These are phyloP conservation scores for Papiliotrema terrestris DNA, from an alignment of 1,284 basidiomycete genomes.

Conservation along the genomic window DNA sequence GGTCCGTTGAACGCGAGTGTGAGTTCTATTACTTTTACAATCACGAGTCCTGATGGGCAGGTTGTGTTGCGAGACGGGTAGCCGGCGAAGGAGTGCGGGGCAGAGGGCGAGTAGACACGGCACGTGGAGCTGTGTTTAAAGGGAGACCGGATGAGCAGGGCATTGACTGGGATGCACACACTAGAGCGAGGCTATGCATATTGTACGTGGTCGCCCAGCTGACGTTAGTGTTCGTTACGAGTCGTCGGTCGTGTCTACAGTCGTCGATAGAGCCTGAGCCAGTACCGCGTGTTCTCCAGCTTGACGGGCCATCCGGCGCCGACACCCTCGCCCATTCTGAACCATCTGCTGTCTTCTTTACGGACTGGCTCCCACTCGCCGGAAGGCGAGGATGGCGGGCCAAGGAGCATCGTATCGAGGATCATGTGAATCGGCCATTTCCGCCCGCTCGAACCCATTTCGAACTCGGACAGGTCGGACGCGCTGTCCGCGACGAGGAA, in stretches of 20 bases:
- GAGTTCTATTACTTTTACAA: too few species aligned
- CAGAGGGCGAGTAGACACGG: neutral
- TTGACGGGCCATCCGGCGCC: constrained; percentile 45
- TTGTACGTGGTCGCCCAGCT: too few species aligned
- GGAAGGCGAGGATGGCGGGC: neutral
- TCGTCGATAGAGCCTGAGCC: constrained; percentile 45
- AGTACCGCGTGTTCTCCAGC: constrained; percentile 51
- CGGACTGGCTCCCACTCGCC: constrained; percentile 39
- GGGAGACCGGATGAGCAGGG: too few species aligned
- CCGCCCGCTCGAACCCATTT: constrained; percentile 30
- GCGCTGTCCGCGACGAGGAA: constrained; percentile 50
- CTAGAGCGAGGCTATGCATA: too few species aligned
- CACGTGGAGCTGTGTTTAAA: neutral
- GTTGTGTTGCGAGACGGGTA: too few species aligned
- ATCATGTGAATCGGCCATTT: constrained; percentile 45
- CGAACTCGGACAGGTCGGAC: constrained; percentile 42
- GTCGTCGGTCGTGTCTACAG: constrained; percentile 10
- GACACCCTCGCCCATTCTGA: constrained; percentile 38
- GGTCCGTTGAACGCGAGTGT: too few species aligned
- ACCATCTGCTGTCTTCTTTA: constrained; percentile 46
- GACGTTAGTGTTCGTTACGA: too few species aligned
- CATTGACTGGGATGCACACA: too few species aligned
- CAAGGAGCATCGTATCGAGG: constrained; percentile 30
- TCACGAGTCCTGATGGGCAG: neutral
- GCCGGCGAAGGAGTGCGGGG: too few species aligned